These are phyloP conservation scores for Spiromastix sp. DNA, from an alignment of 2,329 filamentous ascomycete species.

Conservation along the genomic window DNA sequence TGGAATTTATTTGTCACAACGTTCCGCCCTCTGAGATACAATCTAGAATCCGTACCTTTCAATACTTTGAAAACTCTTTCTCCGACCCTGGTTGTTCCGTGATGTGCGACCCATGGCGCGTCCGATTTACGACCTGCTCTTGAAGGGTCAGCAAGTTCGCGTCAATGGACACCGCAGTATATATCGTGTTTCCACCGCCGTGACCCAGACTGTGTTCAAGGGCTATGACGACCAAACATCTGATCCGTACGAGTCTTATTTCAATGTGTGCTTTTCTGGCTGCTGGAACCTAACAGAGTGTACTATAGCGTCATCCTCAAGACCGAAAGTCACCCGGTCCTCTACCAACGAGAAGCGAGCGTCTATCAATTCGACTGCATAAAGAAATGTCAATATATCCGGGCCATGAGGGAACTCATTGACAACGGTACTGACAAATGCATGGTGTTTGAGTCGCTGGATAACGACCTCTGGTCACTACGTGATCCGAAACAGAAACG, in stretches of 20 bases:
- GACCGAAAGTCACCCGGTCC: constrained; percentile 1
- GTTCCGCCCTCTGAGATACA: too few species aligned
- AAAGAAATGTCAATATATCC: constrained; percentile 5
- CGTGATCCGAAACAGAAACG: not conserved
- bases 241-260: not conserved
- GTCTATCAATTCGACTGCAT: constrained; percentile 7
- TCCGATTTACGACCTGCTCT: not conserved
- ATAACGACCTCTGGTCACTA: constrained; percentile 9
- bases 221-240: not conserved
- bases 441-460: constrained; percentile 11
- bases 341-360: constrained; percentile 6
- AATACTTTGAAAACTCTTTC: too few species aligned
- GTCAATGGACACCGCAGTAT: not conserved
- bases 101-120: too few species aligned
- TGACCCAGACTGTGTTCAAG: not conserved
- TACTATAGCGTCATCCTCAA: not conserved
- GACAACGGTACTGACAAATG: constrained; percentile 9
- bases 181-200: not conserved
- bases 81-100: too few species aligned
- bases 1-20: too few species aligned
- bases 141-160: not conserved
- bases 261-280: not conserved
- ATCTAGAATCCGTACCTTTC: too few species aligned
- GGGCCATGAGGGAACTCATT: constrained; percentile 6
- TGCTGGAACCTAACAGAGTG: not conserved